Evolutionary conservation across 441 rosid species (phyloP).

Genomic region (Populus hybrid): DNA sequence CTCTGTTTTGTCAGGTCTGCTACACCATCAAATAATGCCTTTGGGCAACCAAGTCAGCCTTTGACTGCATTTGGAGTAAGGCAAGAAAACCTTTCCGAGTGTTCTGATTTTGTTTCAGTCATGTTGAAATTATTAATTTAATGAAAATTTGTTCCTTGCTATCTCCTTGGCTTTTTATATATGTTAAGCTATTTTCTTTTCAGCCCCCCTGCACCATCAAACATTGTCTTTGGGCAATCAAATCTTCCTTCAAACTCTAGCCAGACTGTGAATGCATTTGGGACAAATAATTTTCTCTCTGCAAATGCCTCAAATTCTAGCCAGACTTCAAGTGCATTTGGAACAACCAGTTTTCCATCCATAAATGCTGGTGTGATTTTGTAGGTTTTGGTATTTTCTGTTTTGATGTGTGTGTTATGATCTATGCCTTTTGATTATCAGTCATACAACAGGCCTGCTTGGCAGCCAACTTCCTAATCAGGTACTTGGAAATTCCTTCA

Average conservation of each 20-base stretch:
- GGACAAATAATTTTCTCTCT: constrained; percentile 15
- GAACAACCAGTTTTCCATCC: constrained; percentile 20
- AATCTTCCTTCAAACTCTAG: constrained; percentile 33
- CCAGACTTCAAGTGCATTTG: constrained; percentile 25
- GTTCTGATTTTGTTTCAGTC: constrained; percentile 11
- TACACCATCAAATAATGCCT: constrained; percentile 33
- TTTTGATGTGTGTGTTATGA: neutral
- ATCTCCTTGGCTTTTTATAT: neutral
- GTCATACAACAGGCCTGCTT: constrained; percentile 29
- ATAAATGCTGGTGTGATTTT: constrained; percentile 32
- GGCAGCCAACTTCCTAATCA: constrained; percentile 31
- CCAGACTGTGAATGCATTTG: constrained; percentile 25
- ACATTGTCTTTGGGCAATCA: constrained; percentile 46
- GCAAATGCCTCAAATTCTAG: constrained; percentile 24
- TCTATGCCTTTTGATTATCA: constrained; percentile 15
- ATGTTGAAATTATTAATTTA: neutral
- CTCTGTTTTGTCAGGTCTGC: constrained; percentile 30
- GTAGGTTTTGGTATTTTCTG: constrained; percentile 1
- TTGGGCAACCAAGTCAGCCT: constrained; percentile 47
- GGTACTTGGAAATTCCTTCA: constrained; percentile 21
- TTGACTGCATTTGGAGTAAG: constrained; percentile 36
- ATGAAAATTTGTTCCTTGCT: neutral
- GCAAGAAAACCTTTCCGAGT: constrained; percentile 27
- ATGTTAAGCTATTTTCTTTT: constrained; percentile 9
- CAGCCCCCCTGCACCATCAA: constrained; percentile 38